Base-by-base conservation (phyloP, 345 rosid genomes). In the Litchi chinensis region DNA sequence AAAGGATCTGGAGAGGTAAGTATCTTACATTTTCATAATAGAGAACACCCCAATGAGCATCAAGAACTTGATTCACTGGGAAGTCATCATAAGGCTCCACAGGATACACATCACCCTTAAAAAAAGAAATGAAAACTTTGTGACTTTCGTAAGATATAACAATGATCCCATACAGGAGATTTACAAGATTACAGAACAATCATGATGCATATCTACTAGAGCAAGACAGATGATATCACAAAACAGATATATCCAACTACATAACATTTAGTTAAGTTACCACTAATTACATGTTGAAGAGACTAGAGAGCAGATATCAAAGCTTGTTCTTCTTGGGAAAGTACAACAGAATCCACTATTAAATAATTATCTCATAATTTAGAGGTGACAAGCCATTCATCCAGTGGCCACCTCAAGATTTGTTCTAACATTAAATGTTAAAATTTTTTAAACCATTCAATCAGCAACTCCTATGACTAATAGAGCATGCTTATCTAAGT, bases 11-110 rank as follows among this genome's bases (percentile, higher is more conserved):
- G 65, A 79, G 52, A 62, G 46, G 15, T 6, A 65, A 56, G 39
- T 41, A 62, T 82, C 95, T 89, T 90, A 95, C 99, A 86, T 95
- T 98, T 77, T 89, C 97, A 5, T 91, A 95, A 74, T 83, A 79
- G 70, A 94, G 97, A 80, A 89, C 89, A 54, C 99, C 99, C 99
- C 98, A 95, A 32, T 93, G 98, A 75, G 99, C 95, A 82, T 95
- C 97, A 56, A 95, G 99, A 82, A 95, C 86, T 78, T 89, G 95
- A 80, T 86, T 82, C 70, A 79, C 26, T 0, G 65, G n/a, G 80
- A 88, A 80, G 75, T 79, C 78, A 54, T 86, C 87, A 78, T 82
- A 85, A 40, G 91, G 88, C 81, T 95, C 98, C 83, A 92, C 93
- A 26, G 99, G 99, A 88, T 95, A 95, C 78, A 95, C 98, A 80